Base-by-base conservation (phyloP, 192 early-diverging fungal genomes). In the Dissophora ornata region DNA sequence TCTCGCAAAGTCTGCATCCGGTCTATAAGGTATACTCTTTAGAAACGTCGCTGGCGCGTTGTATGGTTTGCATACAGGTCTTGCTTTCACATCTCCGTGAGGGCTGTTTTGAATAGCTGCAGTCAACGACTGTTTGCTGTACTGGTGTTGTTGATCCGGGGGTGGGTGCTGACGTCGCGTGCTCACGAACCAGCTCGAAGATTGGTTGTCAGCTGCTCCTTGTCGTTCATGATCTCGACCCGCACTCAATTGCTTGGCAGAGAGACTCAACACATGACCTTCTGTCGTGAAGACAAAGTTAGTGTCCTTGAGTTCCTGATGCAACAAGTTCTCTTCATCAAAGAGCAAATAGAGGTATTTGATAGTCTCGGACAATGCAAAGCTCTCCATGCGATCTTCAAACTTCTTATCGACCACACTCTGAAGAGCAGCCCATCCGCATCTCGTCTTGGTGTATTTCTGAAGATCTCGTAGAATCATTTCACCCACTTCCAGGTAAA, bases 291-390 rank as follows among this genome's bases (percentile, higher is more conserved):
- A 96, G 13, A 98, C 93, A 71, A 88, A 90, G 67, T 93, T 95
- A 42, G 80, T 85, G 58, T 95, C 90, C 26, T 96, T 94, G 21
- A 96, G 74, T 16, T 82, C 69, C 48, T 97, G 89, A 13, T 93
- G 91, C 80, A 83, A 38, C 2, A 61, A 26, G 57, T 81, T 81
- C 87, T 91, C 90, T 45, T 80, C 75, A 57, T 95, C 96, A 86
- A 97, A 98, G 26, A 98, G 85, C n/a, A 98, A 73, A 71, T 91
- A 98, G n/a, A 98, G 84, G 67, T 98, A 98, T 71, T 98, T 98
- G 52, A 98, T 84, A 1, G 97, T 97, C 80, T 98, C 97, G 49
- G 92, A 93, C 8, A 98, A 77, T 21, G 93, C 87, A 82, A 97
- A 98, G 62, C 93, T 96, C 60, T 98, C 97, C 96, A 98, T 97